Percentiles rank a stretch among this genome's conserved stretches.
phyloP scores from a whole-genome alignment of 805 yeast species.

The Candida gorgasii region DNA sequence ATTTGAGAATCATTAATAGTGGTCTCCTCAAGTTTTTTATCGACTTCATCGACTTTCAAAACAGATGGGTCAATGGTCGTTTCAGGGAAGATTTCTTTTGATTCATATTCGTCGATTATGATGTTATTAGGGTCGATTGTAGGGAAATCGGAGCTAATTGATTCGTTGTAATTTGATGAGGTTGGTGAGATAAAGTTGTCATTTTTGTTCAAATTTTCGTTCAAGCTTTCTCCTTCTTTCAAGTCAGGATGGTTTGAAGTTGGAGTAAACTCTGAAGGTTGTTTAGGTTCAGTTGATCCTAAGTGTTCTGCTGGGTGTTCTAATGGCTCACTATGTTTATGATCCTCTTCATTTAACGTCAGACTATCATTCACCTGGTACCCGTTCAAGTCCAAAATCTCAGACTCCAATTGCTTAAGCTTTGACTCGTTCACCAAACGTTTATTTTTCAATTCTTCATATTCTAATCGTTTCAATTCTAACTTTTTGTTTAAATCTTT shows the following conservation, averaged over 20 bases:
- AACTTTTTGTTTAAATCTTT: slow-evolving; percentile 36
- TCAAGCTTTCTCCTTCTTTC: no score
- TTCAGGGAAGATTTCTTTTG: slow-evolving; percentile 15
- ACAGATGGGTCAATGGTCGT: slow-evolving; percentile 23
- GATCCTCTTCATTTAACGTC: slow-evolving; percentile 5
- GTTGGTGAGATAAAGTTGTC: slow-evolving; percentile 12
- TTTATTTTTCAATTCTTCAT: slow-evolving; percentile 31
- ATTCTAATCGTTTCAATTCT: slow-evolving; percentile 39
- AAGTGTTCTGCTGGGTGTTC: background rate
- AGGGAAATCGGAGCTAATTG: slow-evolving; percentile 9
- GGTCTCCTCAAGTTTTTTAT: slow-evolving; percentile 13
- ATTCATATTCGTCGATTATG: slow-evolving; percentile 16
- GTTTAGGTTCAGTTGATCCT: background rate
- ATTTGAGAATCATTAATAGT: slow-evolving; percentile 7
- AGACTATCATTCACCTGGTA: slow-evolving; percentile 6
- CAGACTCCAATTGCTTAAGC: slow-evolving; percentile 16
- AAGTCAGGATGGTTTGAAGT: no score
- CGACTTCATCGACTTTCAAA: slow-evolving; percentile 28
- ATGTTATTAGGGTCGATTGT: slow-evolving; percentile 11
- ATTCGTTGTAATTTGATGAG: slow-evolving; percentile 7
- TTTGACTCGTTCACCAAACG: slow-evolving; percentile 30
- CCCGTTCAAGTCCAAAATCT: slow-evolving; percentile 7
- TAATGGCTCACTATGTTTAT: background rate
- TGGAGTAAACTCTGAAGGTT: no score
- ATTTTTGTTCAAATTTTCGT: no score